Percentiles rank a stretch among this genome's conserved stretches.
phyloP scores from a whole-genome alignment of 2,329 filamentous ascomycete species.

The Diplodia seriata region DNA sequence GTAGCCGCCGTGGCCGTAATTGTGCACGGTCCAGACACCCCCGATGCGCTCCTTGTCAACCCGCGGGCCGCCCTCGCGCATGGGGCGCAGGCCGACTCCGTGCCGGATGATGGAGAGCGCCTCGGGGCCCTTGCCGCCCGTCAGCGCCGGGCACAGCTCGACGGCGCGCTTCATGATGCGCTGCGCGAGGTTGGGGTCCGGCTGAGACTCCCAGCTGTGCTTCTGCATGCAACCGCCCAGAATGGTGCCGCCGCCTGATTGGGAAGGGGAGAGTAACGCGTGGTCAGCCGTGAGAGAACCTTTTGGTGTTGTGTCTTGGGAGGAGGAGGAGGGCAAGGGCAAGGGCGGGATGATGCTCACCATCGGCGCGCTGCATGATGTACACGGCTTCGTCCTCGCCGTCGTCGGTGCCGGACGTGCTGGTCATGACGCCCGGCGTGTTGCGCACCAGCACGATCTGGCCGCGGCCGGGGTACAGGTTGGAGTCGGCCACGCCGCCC shows the following conservation, averaged over 20 bases:
- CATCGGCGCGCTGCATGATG: slow-evolving; percentile 76
- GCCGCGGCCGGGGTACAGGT: slow-evolving; percentile 77
- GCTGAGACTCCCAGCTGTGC: slow-evolving; percentile 77
- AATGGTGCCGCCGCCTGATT: slow-evolving; percentile 75
- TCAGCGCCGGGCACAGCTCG: slow-evolving; percentile 68
- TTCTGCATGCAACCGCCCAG: slow-evolving; percentile 86
- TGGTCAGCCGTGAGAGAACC: background rate
- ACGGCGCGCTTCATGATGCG: slow-evolving; percentile 85
- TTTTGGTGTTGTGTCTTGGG: slow-evolving; percentile 20
- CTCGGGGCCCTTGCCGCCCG: slow-evolving; percentile 71
- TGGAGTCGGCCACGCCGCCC: slow-evolving; percentile 79
- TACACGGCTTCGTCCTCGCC: slow-evolving; percentile 76
- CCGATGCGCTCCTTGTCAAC: slow-evolving; percentile 74
- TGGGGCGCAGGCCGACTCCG: slow-evolving; percentile 80
- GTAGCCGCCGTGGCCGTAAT: slow-evolving; percentile 81
- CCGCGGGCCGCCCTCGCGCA: slow-evolving; percentile 74
- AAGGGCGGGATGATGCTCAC: background rate
- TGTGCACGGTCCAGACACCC: slow-evolving; percentile 67
- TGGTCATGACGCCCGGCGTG: slow-evolving; percentile 72
- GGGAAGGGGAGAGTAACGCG: too few relatives aligned
- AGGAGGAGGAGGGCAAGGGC: too few relatives aligned
- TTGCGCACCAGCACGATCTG: slow-evolving; percentile 87
- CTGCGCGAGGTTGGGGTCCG: slow-evolving; percentile 78
- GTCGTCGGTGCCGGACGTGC: slow-evolving; percentile 75
- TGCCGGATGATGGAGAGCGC: slow-evolving; percentile 79